Percentiles rank a stretch among this genome's conserved stretches.
These are phyloP conservation scores for Fusarium praegraminearum DNA, from an alignment of 2,329 filamentous ascomycete species.

Conservation along the genomic window DNA sequence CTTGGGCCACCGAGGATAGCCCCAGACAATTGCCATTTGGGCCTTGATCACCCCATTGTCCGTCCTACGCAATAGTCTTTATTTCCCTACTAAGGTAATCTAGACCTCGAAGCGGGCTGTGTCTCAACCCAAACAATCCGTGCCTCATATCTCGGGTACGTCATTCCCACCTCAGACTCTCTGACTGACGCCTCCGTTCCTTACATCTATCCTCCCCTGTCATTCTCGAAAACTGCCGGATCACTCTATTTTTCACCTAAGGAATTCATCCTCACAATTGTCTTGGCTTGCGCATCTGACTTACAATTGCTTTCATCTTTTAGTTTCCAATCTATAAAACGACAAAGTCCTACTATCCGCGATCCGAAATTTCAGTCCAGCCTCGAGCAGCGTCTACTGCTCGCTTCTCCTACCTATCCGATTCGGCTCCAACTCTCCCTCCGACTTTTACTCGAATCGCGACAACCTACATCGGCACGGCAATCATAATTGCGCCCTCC, in stretches of 20 bases:
- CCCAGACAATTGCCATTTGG: constrained; percentile 22
- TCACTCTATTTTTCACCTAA: constrained; percentile 1
- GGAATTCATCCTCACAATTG: constrained; percentile 17
- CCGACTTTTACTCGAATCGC: constrained; percentile 16
- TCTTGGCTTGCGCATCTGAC: constrained; percentile 31
- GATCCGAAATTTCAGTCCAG: neutral
- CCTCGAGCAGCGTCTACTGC: constrained; percentile 28
- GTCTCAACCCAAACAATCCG: constrained; percentile 26
- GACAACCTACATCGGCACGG: constrained; percentile 13
- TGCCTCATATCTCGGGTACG: constrained; percentile 19
- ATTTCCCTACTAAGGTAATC: constrained; percentile 21
- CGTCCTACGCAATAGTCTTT: constrained; percentile 27
- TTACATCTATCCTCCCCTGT: constrained; percentile 16
- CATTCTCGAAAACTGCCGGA: constrained; percentile 14
- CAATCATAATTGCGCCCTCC: constrained; percentile 9
- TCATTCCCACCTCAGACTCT: constrained; percentile 12
- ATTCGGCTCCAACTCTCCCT: constrained; percentile 11
- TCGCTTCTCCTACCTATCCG: constrained; percentile 30
- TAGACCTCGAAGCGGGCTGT: constrained; percentile 34
- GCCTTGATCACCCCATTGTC: constrained; percentile 14
- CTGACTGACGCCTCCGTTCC: constrained; percentile 26
- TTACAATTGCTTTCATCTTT: constrained; percentile 10
- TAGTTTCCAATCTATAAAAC: constrained; percentile 22
- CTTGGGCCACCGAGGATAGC: constrained; percentile 6
- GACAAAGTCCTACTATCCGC: neutral